Evolutionary conservation across 2,329 filamentous ascomycete species (phyloP).

Genomic region (Calonectria henricotiae): DNA sequence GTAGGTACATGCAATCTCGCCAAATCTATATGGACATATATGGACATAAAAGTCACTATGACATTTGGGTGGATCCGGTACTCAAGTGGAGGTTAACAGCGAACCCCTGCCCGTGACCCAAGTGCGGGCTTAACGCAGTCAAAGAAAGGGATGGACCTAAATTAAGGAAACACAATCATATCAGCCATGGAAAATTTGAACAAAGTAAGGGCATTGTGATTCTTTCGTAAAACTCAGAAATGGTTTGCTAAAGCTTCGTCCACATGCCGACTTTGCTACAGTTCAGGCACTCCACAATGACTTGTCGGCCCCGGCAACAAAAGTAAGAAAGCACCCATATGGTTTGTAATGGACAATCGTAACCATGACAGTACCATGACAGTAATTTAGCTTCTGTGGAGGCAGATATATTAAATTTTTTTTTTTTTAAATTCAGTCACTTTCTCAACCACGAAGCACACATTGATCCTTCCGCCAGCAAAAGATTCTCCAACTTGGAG

Average conservation of each 20-base stretch:
- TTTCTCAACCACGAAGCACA: constrained; percentile 25
- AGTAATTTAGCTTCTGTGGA: background rate
- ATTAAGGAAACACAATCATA: background rate
- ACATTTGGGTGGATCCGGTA: too few species aligned
- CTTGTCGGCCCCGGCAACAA: background rate
- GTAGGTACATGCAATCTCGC: too few species aligned
- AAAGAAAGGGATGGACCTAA: too few species aligned
- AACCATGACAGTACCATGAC: constrained; percentile 15
- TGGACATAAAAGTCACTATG: too few species aligned
- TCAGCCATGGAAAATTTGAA: constrained; percentile 20
- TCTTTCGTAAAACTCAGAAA: background rate
- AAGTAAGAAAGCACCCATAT: background rate
- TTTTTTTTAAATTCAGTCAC: constrained; percentile 26
- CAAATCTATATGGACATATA: too few species aligned
- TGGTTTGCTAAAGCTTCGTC: background rate
- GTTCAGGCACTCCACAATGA: constrained; percentile 9
- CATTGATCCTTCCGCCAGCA: constrained; percentile 1
- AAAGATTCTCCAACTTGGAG: constrained; percentile 14
- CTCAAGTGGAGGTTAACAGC: too few species aligned
- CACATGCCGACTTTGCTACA: constrained; percentile 19
- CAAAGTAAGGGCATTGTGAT: background rate
- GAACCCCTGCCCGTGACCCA: too few species aligned
- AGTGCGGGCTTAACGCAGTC: too few species aligned
- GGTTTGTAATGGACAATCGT: too few species aligned
- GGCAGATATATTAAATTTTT: constrained; percentile 14